phyloP scores from a whole-genome alignment of 345 rosid genomes.

The Salix exigua region DNA sequence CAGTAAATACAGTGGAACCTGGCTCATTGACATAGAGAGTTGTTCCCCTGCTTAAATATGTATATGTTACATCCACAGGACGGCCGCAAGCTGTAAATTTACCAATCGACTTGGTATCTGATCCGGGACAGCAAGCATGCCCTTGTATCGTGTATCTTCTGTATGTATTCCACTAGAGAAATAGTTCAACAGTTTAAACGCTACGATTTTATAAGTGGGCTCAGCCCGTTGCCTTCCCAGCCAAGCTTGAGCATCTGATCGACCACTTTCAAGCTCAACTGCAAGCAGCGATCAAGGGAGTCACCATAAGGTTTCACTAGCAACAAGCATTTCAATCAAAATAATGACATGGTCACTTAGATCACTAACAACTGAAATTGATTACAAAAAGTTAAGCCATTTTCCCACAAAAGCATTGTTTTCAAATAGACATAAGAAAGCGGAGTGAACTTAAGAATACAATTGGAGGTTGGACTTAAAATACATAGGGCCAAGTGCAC shows the following conservation, averaged over 20 bases:
- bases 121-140: conserved; percentile 5
- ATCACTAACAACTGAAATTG: neutral
- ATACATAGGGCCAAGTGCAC: neutral
- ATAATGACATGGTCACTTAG: neutral
- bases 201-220: conserved; percentile 54
- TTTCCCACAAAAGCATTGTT: neutral
- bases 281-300: conserved; percentile 19
- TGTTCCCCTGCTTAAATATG: conserved; percentile 12
- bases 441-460: neutral
- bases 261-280: conserved; percentile 88
- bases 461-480: no score
- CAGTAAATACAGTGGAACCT: conserved; percentile 4
- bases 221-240: conserved; percentile 88
- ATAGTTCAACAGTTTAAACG: conserved; percentile 11
- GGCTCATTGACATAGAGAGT: neutral
- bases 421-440: neutral
- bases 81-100: conserved; percentile 6
- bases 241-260: conserved; percentile 97
- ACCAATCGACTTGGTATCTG: neutral
- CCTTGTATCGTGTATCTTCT: conserved; percentile 8
- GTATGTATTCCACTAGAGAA: conserved; percentile 5
- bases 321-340: neutral
- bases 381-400: neutral
- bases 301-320: neutral
- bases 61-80: conserved; percentile 25